These are phyloP conservation scores for Phanerodontia chrysosporium DNA, from an alignment of 768 basidiomycete genomes.

Conservation along the genomic window DNA sequence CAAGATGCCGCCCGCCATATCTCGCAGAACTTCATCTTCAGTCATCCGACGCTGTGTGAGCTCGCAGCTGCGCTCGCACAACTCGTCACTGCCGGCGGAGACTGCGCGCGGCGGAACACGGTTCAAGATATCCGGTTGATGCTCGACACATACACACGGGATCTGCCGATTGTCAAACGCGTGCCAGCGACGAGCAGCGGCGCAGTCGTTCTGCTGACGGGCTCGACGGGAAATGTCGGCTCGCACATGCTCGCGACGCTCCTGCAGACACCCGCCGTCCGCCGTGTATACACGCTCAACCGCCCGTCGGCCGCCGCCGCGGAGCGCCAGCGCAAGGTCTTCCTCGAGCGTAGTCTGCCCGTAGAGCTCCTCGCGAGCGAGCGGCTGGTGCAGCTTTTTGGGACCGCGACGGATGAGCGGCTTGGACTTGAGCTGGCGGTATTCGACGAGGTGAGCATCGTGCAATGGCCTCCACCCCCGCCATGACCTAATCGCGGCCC, in stretches of 20 bases:
- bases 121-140: conserved; percentile 2
- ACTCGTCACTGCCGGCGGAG: not conserved
- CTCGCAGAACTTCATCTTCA: conserved; percentile 9
- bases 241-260: conserved; percentile 10
- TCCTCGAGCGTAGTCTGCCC: conserved; percentile 9
- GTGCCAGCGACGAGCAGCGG: not conserved
- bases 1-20: conserved; percentile 1
- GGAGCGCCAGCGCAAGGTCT: conserved; percentile 1
- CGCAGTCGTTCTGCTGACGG: conserved; percentile 9
- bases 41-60: conserved; percentile 1
- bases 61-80: not conserved
- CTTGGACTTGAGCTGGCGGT: conserved; percentile 4
- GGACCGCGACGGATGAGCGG: not conserved
- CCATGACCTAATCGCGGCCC: not conserved
- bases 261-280: conserved; percentile 3
- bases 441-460: conserved; percentile 1
- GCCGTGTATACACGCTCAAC: conserved; percentile 12
- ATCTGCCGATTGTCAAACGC: not conserved
- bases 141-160: conserved; percentile 7
- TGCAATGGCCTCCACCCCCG: not conserved
- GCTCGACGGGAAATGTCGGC: conserved; percentile 14
- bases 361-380: not conserved
- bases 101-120: not conserved
- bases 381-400: conserved; percentile 3
- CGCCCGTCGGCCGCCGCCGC: not conserved